Evolutionary conservation across 164 flowering plant genomes (phyloP).

Genomic region (Tinospora cordifolia): DNA sequence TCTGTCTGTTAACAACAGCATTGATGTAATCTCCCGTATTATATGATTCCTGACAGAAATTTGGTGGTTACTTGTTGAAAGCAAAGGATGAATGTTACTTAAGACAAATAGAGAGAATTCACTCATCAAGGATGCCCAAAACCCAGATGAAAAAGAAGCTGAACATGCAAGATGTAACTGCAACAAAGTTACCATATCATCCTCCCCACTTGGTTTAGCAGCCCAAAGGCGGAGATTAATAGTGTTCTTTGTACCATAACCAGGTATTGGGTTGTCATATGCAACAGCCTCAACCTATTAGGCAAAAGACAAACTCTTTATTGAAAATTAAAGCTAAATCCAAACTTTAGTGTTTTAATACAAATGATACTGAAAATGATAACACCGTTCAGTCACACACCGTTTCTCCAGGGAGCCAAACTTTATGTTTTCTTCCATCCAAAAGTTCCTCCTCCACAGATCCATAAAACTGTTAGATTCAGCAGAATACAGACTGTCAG

Average conservation of each 20-base stretch:
- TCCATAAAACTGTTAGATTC: conserved; percentile 42
- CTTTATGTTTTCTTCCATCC: conserved; percentile 36
- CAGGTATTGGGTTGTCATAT: conserved; percentile 62
- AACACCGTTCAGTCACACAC: conserved; percentile 18
- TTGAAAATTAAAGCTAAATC: background rate
- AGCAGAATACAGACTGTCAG: conserved; percentile 2
- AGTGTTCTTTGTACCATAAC: conserved; percentile 52
- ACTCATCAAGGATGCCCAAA: background rate
- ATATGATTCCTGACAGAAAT: conserved; percentile 38
- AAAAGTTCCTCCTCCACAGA: conserved; percentile 38
- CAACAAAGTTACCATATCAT: conserved; percentile 39
- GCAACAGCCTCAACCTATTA: conserved; percentile 58
- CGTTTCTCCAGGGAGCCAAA: conserved; percentile 54
- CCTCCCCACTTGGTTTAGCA: conserved; percentile 47
- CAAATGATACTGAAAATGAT: background rate
- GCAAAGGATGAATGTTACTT: background rate
- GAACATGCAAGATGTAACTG: background rate
- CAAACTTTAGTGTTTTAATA: background rate
- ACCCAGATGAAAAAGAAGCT: background rate
- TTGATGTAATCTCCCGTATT: conserved; percentile 58
- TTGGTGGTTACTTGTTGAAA: background rate
- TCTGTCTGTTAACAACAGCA: conserved; percentile 47
- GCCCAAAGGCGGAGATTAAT: conserved; percentile 60
- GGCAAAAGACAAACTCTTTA: background rate
- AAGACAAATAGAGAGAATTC: background rate